Evolutionary conservation across 108 stramenopile genomes (phyloP).

Genomic region (Cafeteria roenbergensis): DNA sequence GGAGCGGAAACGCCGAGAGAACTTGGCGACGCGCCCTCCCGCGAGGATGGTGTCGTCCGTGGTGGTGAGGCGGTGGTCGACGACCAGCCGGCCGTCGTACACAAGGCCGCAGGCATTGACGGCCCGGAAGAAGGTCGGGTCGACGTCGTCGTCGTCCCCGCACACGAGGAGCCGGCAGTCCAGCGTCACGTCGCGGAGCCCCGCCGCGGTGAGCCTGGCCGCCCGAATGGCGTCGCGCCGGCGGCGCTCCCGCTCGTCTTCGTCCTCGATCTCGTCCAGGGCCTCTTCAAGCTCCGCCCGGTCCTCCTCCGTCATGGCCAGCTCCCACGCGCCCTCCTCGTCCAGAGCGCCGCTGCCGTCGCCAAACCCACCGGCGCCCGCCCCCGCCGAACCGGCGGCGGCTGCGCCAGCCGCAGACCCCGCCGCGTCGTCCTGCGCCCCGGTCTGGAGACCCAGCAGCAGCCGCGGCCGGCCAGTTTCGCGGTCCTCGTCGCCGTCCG

Average conservation of each 20-base stretch:
- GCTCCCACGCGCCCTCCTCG: background rate
- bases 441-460: no score
- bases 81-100: conserved; percentile 44
- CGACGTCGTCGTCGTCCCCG: conserved; percentile 28
- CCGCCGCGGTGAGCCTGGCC: background rate
- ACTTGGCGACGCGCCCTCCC: conserved; percentile 40
- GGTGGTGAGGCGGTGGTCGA: conserved; percentile 30
- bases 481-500: no score
- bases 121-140: conserved; percentile 33
- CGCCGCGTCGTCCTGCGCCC: no score
- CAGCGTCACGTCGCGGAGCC: background rate
- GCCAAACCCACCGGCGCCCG: background rate
- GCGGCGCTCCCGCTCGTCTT: background rate
- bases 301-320: background rate
- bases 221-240: background rate
- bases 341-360: background rate
- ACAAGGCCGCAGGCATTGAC: conserved; percentile 42
- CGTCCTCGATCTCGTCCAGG: background rate
- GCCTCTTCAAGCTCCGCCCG: background rate
- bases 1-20: conserved; percentile 12
- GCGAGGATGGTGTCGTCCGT: conserved; percentile 36
- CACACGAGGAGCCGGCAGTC: conserved; percentile 25
- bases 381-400: background rate
- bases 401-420: no score
- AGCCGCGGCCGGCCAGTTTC: no score